A percentile compares a stretch with the other conserved stretches of the same genome.
Conservation (phyloP, 1,139 yeast genomes). For the Hyphopichia burtonii region DNA sequence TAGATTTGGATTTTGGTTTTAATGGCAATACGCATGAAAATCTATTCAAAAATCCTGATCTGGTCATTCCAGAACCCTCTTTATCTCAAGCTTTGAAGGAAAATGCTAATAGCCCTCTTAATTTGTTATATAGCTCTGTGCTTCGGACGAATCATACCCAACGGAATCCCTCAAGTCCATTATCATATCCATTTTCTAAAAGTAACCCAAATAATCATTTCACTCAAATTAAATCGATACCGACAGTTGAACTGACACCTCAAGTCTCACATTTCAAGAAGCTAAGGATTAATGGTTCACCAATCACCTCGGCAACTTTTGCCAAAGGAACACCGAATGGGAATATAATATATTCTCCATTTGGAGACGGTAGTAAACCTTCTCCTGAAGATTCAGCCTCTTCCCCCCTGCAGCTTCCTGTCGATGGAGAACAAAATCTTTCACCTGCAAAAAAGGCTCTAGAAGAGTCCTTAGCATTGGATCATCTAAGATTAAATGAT, state of each 20-base stretch:
- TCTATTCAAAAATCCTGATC: neutral
- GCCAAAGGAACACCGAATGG: constrained; percentile 4
- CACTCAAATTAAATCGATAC: constrained; percentile 29
- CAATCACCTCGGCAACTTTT: constrained; percentile 32
- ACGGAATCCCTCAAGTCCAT: neutral
- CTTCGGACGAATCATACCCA: neutral
- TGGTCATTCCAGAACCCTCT: neutral
- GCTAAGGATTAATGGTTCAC: constrained; percentile 42
- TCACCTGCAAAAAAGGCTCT: constrained; percentile 11
- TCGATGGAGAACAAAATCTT: neutral
- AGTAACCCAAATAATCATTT: neutral
- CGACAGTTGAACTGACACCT: constrained; percentile 38
- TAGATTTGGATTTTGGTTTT: neutral
- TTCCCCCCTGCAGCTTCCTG: no score
- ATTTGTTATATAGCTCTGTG: neutral
- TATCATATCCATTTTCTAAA: neutral
- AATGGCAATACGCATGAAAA: neutral
- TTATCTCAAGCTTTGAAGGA: neutral
- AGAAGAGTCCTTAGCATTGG: constrained; percentile 10
- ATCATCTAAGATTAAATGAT: constrained; percentile 12
- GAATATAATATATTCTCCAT: neutral
- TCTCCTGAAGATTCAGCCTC: neutral
- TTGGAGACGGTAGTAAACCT: neutral
- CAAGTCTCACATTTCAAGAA: constrained; percentile 45
- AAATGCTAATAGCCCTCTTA: neutral